Evolutionary conservation across 345 rosid genomes (phyloP), one percentile per base, ranked within the genome.

Genomic region (Diplotaxis tenuifolia): DNA sequence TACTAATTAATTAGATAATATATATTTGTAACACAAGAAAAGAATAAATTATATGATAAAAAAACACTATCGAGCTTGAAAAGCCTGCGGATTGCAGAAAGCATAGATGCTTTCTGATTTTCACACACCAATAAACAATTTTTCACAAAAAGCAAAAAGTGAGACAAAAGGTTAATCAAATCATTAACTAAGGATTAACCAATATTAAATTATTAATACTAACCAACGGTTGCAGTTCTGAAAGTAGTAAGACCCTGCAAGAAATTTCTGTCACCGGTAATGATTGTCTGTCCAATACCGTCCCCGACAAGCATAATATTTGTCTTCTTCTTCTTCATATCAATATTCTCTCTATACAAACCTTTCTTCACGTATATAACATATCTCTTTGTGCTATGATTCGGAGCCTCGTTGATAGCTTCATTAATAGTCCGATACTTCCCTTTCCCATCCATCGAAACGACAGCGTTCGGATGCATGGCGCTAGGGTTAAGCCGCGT

Each of bases 191-290:
- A 23, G 25, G 19, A 23, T 4, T 34, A 38, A 61, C 23, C 29
- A 22, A 45, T 4, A 62, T 36, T 11, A 57, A 5, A 22, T 29
- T 22, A 28, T n/a, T n/a, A 57, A 3, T 12, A 70, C 83, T 74
- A 61, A 93, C 98, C 98, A 15, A 89, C 88, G 2, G 97, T 94
- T 31, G 98, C 96, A 27, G 98, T 91, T 79, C 98, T 81, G 64
- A 94, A 94, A 20, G 97, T 94, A 9, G 98, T 94, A 90, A 92
- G 91, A 22, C 98, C 97, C 77, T 94, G 97, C 83, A 73, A 64
- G 76, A 91, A 88, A 78, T 91, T 88, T 68, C 95, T 83, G 61
- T 81, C 82, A 28, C 90, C 88, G 25, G 96, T 84, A 31, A 94
- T 81, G 3, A 88, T 29, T 0, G 97, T 89, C 58, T 78, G 82